Conservation (phyloP, 768 basidiomycete genomes). For the Saitozyma sp. region DNA sequence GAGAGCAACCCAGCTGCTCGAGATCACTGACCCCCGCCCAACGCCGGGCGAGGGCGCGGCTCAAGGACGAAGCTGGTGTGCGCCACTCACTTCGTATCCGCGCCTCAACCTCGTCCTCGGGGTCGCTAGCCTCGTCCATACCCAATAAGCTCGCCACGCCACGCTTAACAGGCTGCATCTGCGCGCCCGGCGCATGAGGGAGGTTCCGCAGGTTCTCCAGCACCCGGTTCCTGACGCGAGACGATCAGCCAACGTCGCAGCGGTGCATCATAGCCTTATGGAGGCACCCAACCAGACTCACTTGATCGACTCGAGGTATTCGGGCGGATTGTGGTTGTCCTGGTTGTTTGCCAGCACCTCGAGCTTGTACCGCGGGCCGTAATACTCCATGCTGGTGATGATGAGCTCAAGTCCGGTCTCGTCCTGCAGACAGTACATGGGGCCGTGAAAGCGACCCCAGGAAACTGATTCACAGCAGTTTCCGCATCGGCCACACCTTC, state of each 20-base stretch:
- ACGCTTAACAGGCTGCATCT: slow-evolving; percentile 74
- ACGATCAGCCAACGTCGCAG: slow-evolving; percentile 29
- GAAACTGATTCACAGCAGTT: too few species aligned
- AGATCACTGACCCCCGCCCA: not conserved
- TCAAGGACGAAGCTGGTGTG: not conserved
- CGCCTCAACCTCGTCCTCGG: slow-evolving; percentile 54
- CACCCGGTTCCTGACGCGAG: slow-evolving; percentile 56
- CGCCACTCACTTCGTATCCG: slow-evolving; percentile 50
- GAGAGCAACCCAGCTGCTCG: not conserved
- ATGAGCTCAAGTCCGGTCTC: slow-evolving; percentile 1
- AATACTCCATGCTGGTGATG: slow-evolving; percentile 87
- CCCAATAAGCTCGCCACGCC: slow-evolving; percentile 52
- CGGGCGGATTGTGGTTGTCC: slow-evolving; percentile 84
- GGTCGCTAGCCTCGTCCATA: slow-evolving; percentile 52
- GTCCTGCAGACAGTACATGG: not conserved
- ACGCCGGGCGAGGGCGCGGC: too few species aligned
- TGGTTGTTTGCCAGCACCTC: slow-evolving; percentile 91
- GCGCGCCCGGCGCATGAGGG: slow-evolving; percentile 77
- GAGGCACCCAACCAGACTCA: slow-evolving; percentile 54
- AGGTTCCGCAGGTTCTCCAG: slow-evolving; percentile 63
- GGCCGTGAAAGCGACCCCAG: too few species aligned
- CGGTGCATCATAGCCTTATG: too few species aligned
- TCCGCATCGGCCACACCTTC: too few species aligned
- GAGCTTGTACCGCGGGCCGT: slow-evolving; percentile 88
- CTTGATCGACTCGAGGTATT: slow-evolving; percentile 79